These are phyloP conservation scores for Plantago elongata DNA, from an alignment of 257 asterid species.

Conservation along the genomic window DNA sequence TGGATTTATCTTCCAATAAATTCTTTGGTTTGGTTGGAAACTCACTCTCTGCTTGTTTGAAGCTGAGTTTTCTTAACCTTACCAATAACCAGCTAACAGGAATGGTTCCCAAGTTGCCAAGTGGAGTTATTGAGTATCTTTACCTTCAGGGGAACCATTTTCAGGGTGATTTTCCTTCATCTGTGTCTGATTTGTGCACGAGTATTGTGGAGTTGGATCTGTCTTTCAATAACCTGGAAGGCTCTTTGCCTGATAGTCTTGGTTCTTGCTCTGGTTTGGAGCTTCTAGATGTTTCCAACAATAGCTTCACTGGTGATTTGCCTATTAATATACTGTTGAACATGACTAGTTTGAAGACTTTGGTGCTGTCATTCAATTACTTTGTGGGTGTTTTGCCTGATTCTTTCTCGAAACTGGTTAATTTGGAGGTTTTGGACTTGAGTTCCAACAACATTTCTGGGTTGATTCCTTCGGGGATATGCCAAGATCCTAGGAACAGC, in stretches of 20 bases:
- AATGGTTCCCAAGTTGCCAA: slow-evolving; percentile 43
- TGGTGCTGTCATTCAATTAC: slow-evolving; percentile 60
- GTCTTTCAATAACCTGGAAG: slow-evolving; percentile 61
- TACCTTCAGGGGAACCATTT: slow-evolving; percentile 54
- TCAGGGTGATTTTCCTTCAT: slow-evolving; percentile 48
- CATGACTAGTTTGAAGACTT: slow-evolving; percentile 49
- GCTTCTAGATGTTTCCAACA: slow-evolving; percentile 58
- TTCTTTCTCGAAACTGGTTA: slow-evolving; percentile 48
- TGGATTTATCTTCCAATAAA: slow-evolving; percentile 76
- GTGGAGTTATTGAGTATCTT: slow-evolving; percentile 48
- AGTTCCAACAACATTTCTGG: slow-evolving; percentile 79
- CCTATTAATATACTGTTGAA: slow-evolving; percentile 55
- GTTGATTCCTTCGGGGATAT: slow-evolving; percentile 63
- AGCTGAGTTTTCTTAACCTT: slow-evolving; percentile 61
- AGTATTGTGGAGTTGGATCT: slow-evolving; percentile 64
- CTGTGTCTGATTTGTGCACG: slow-evolving; percentile 48
- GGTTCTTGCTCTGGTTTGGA: slow-evolving; percentile 55
- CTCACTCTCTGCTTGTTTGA: slow-evolving; percentile 51
- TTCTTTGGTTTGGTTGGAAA: slow-evolving; percentile 51
- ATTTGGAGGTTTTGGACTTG: slow-evolving; percentile 70
- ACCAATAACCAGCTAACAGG: slow-evolving; percentile 67
- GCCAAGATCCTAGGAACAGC: slow-evolving; percentile 46
- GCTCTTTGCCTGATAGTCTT: slow-evolving; percentile 55
- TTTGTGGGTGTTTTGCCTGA: slow-evolving; percentile 70
- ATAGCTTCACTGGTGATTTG: slow-evolving; percentile 69